A percentile compares a stretch with the other conserved stretches of the same genome.
Evolutionary conservation across 2,329 filamentous ascomycete species (phyloP).

Genomic region (Dactylellina cionopaga): DNA sequence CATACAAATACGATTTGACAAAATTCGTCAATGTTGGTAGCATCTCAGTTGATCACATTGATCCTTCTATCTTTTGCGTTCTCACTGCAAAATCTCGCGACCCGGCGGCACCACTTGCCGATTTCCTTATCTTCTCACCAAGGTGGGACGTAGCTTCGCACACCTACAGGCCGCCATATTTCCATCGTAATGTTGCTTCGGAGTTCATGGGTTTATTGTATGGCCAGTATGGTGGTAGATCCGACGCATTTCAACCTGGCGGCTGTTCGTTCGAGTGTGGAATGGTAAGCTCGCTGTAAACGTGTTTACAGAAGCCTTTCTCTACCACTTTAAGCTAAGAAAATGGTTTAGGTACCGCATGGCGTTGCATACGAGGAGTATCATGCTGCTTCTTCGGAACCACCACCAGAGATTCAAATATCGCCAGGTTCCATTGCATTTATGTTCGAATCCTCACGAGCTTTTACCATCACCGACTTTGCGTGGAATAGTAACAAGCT

Average conservation of each 20-base stretch:
- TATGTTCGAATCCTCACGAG: conserved; percentile 75
- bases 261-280: conserved; percentile 66
- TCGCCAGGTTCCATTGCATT: conserved; percentile 72
- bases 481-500: conserved; percentile 68
- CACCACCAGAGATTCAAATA: conserved; percentile 69
- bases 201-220: conserved; percentile 73
- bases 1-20: conserved; percentile 69
- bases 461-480: conserved; percentile 78
- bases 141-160: conserved; percentile 76
- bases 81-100: conserved; percentile 71
- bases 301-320: background rate
- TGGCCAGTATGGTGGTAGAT: conserved; percentile 69
- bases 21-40: conserved; percentile 70
- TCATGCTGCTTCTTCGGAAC: conserved; percentile 68
- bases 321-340: conserved; percentile 10
- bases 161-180: conserved; percentile 78
- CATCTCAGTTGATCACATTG: conserved; percentile 72
- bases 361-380: conserved; percentile 65
- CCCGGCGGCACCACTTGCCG: conserved; percentile 69
- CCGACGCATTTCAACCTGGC: conserved; percentile 68
- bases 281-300: conserved; percentile 17
- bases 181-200: conserved; percentile 75
- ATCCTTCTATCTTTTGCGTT: conserved; percentile 74
- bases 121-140: conserved; percentile 78
- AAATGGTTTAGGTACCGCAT: conserved; percentile 66